These are phyloP conservation scores for Sporothrix euskadiensis DNA, from an alignment of 2,329 filamentous ascomycete species.

Conservation along the genomic window DNA sequence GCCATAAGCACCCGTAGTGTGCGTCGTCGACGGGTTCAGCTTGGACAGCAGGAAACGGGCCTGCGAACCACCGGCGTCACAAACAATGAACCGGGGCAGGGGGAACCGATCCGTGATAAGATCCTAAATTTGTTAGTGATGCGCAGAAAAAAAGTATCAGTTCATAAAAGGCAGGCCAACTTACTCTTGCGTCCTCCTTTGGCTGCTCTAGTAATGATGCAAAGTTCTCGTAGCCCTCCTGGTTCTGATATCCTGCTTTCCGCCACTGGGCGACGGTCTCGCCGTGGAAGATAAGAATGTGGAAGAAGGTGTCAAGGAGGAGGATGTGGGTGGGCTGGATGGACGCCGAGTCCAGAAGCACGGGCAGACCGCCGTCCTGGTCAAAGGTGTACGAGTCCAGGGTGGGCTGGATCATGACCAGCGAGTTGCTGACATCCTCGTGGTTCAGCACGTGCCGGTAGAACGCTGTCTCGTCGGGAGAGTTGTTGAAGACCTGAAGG, in stretches of 20 bases:
- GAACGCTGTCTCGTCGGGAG: constrained; percentile 98
- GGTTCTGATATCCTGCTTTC: constrained; percentile 95
- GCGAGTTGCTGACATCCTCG: constrained; percentile 92
- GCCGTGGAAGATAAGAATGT: constrained; percentile 98
- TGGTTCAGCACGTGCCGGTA: constrained; percentile 96
- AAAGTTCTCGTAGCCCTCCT: constrained; percentile 98
- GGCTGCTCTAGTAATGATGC: constrained; percentile 82
- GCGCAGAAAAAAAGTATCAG: background rate
- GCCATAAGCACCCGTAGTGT: constrained; percentile 89
- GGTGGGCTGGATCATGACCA: constrained; percentile 98
- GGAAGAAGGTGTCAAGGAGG: constrained; percentile 97
- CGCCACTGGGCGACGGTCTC: constrained; percentile 98
- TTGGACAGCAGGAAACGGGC: constrained; percentile 96
- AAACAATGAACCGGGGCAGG: constrained; percentile 97
- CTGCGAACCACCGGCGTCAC: constrained; percentile 96
- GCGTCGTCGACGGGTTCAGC: constrained; percentile 95
- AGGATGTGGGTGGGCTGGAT: constrained; percentile 94
- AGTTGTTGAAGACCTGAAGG: constrained; percentile 99
- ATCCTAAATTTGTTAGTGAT: constrained; percentile 60
- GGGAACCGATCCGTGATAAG: constrained; percentile 97
- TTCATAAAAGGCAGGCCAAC: background rate
- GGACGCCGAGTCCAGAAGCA: constrained; percentile 93
- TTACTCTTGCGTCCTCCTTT: constrained; percentile 84
- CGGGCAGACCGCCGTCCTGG: constrained; percentile 86
- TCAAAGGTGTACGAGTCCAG: constrained; percentile 97